Evolutionary conservation across 306 rosid genomes (phyloP).

Genomic region (Chamaecrista fasciculata): DNA sequence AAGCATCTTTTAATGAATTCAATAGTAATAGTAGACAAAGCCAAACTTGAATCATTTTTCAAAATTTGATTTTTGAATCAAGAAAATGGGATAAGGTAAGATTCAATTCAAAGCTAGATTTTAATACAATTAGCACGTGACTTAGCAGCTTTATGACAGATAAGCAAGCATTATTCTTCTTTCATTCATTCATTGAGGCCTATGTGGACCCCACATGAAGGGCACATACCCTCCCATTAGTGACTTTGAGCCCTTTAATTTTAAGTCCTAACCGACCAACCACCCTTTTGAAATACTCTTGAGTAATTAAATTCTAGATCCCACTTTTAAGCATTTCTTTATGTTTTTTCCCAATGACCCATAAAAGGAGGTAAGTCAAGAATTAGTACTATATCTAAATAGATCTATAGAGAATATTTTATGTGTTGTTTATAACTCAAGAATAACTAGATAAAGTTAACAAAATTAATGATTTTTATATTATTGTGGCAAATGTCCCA

Average conservation of each 20-base stretch:
- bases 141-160: conserved; percentile 27
- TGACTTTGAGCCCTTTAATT: not conserved
- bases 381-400: too few relatives aligned
- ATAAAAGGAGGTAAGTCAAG: too few relatives aligned
- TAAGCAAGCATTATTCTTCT: too few relatives aligned
- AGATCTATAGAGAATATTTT: too few relatives aligned
- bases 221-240: not conserved
- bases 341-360: not conserved
- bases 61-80: conserved; percentile 12
- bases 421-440: too few relatives aligned
- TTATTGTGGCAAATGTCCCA: too few relatives aligned
- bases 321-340: not conserved
- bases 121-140: conserved; percentile 21
- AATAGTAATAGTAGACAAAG: too few relatives aligned
- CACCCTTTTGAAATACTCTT: not conserved
- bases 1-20: too few relatives aligned
- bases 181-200: not conserved
- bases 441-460: too few relatives aligned
- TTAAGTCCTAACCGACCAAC: not conserved
- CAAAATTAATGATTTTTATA: too few relatives aligned
- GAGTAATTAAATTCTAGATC: too few relatives aligned
- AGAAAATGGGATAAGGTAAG: not conserved
- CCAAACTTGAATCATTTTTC: not conserved
- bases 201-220: conserved; percentile 17
- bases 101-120: not conserved